Base-by-base conservation (phyloP, 805 yeast species). In the Candida ponderosae region DNA sequence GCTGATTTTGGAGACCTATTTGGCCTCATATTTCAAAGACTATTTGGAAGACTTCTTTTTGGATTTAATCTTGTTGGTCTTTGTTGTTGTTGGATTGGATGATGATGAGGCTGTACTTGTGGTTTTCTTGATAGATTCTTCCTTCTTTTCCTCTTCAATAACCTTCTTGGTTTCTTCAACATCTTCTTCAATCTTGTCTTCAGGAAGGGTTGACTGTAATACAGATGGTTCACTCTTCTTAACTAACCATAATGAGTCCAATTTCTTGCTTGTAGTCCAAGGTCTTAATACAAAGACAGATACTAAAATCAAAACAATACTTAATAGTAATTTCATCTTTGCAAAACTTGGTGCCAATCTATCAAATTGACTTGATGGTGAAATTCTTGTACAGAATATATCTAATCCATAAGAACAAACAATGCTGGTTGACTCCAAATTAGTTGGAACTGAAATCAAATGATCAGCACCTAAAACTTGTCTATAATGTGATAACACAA, bases 281-380 rank as follows among this genome's bases (percentile, higher is more conserved):
- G 89, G 88, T 34, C 68, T 71, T 23, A 77, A 56, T n/a, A 71
- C 48, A 6, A 68, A 43, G 33, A 74, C 74, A 0, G 65, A 65
- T 0, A 65, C 54, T 1, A 74, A 37, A 33, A 89, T 62, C 0
- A 69, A 64, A 0, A 60, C 57, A 3, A 89, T 68, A 1, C 96
- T 84, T 6, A 66, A 43, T 6, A 81, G 33, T 32, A 90, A 68
- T 46, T 77, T 80, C 13, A 63, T 53, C 50, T 76, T 81, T 48
- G 81, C 86, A 53, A 93, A 93, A 36, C 69, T 66, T 23, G 68
- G 61, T 19, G 79, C 73, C 55, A 90, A 67, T 35, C 75, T 66
- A 60, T 90, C 98, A 59, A 85, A 89, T 29, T 86, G 84, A 31
- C 74, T 74, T 0, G 96, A 85, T 1, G 97, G 96, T 35, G 81